Evolutionary conservation across 192 early-diverging fungal species (phyloP), one percentile per base, ranked within the genome.

Genomic region (Backusella sp.): DNA sequence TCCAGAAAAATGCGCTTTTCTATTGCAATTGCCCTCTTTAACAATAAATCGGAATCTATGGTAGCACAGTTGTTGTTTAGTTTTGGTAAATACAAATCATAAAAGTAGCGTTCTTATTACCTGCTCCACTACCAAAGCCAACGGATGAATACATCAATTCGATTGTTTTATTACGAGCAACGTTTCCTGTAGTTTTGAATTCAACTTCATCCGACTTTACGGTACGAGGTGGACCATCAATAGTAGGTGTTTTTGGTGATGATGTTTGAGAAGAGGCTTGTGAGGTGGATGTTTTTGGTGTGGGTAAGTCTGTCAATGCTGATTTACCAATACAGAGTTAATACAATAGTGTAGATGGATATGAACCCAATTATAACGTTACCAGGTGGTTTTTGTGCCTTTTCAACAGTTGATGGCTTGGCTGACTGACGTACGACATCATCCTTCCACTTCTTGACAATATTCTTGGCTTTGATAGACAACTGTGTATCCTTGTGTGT

Each of bases 371-470:
- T 28, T 62, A 23, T 12, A 14, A 28, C 11, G 28, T 26, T 62
- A 62, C 56, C 56, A 62, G 56, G 56, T 28, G 26, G 11, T 28
- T 28, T 62, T 62, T 62, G 56, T 62, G 56, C 23, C 3, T 28
- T 44, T 12, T 37, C 59, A 12, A 19, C 15, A 5, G 44, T 26
- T 37, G 66, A 26, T n/a, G 41, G 65, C 1, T 74, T 30, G 11
- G 56, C 53, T 5, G 81, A 39, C 8, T 73, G 71, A 6, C 71
- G 35, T 23, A 69, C 12, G 11, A 79, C 78, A 68, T 95, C 94
- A 30, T 86, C 84, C 82, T 95, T 96, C 96, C 96, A 97, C 62
- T 92, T 94, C 75, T 86, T 85, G 4, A 96, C 91, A 52, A 95
- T 85, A 46, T 85, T 89, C 75, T 92, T 94, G 3, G 93, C 90